A percentile compares a stretch with the other conserved stretches of the same genome.
Conservation (phyloP, 1,284 basidiomycete species). For the Cerrena zonata region DNA sequence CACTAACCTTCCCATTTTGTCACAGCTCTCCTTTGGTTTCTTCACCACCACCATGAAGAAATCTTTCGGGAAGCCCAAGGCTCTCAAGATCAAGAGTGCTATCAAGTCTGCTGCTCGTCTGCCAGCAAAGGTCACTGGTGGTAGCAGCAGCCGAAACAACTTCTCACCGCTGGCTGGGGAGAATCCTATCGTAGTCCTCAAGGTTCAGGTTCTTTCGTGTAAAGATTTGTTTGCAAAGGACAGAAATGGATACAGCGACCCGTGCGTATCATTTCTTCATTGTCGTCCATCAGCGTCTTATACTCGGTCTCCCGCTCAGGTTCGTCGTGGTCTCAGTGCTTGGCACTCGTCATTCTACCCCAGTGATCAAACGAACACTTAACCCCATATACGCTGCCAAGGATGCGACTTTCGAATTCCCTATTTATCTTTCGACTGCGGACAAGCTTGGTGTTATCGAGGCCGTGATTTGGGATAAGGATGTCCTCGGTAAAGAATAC, state of each 20-base stretch:
- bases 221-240: slow-evolving; percentile 57
- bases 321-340: slow-evolving; percentile 71
- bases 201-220: slow-evolving; percentile 63
- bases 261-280: slow-evolving; percentile 42
- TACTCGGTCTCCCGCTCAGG: slow-evolving; percentile 31
- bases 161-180: slow-evolving; percentile 56
- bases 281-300: neutral
- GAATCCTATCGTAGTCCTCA: slow-evolving; percentile 56
- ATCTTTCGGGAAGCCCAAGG: slow-evolving; percentile 26
- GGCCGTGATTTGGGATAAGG: slow-evolving; percentile 91
- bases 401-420: slow-evolving; percentile 83
- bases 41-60: no score
- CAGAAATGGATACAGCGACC: slow-evolving; percentile 64
- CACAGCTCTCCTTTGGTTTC: neutral
- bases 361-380: slow-evolving; percentile 74
- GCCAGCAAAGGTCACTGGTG: slow-evolving; percentile 35
- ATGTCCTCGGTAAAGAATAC: slow-evolving; percentile 84
- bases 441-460: slow-evolving; percentile 76
- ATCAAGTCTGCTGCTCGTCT: slow-evolving; percentile 44
- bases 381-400: slow-evolving; percentile 69
- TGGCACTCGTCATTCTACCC: slow-evolving; percentile 65
- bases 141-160: slow-evolving; percentile 33
- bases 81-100: slow-evolving; percentile 42
- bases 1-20: neutral
- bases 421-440: slow-evolving; percentile 70